phyloP scores from a whole-genome alignment of 1,139 yeast species.

The Kodamaea sp. region DNA sequence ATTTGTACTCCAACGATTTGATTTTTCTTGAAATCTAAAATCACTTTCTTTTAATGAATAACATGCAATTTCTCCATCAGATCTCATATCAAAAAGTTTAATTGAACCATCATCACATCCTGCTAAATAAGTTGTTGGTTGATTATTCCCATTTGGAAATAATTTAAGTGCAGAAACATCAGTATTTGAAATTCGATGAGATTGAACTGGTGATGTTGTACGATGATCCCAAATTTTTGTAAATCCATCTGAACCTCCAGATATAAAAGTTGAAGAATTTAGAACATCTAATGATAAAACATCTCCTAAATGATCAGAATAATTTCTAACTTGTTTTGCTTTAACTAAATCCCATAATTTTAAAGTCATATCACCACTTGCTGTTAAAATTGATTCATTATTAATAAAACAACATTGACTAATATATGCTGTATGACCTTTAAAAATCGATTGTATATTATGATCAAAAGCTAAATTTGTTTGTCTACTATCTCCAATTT shows the following conservation, averaged over 20 bases:
- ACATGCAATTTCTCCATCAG: constrained; percentile 64
- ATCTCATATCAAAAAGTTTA: constrained; percentile 70
- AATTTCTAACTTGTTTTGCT: constrained; percentile 53
- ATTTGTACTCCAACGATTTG: constrained; percentile 5
- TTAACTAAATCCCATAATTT: constrained; percentile 74
- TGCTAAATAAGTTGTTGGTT: constrained; percentile 44
- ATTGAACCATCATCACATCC: constrained; percentile 81
- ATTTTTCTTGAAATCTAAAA: constrained; percentile 11
- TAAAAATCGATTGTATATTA: constrained; percentile 48
- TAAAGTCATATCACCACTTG: constrained; percentile 83
- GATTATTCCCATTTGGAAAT: constrained; percentile 61
- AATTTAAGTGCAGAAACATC: constrained; percentile 67
- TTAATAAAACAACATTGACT: constrained; percentile 68
- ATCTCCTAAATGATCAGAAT: constrained; percentile 77
- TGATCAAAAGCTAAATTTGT: constrained; percentile 1
- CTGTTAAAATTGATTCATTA: constrained; percentile 56
- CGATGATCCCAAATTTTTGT: constrained; percentile 73
- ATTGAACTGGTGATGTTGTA: constrained; percentile 50
- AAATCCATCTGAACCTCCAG: constrained; percentile 76
- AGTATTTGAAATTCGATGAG: constrained; percentile 55
- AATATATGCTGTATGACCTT: constrained; percentile 82
- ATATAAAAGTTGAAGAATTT: constrained; percentile 40
- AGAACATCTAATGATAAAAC: constrained; percentile 54
- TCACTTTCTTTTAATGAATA: constrained; percentile 36
- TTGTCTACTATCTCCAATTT: constrained; percentile 25